Base-by-base conservation (phyloP, 345 rosid genomes). In the Rhizophora apiculata region DNA sequence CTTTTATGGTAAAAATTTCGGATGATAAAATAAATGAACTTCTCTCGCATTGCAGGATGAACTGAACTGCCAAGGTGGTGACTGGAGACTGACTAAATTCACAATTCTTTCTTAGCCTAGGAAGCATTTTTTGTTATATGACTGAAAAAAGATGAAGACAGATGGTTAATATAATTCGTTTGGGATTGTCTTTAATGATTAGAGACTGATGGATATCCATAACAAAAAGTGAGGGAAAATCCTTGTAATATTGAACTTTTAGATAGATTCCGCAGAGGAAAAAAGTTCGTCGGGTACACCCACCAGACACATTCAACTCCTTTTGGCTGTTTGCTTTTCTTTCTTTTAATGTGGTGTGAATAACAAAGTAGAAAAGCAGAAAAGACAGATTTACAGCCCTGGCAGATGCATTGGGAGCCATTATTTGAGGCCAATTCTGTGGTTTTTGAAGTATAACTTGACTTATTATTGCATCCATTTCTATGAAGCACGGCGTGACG, bases 91-190 rank as follows among this genome's bases (percentile, higher is more conserved):
- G 61, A 70, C 82, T 82, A 73, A 43, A 77, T 78, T 78, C 76
- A 76, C 83, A 78, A 81, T 81, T 85, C 75, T 83, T 85, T 74
- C 60, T 67, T 82, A 78, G 71, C 69, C 65, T 77, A 80, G 82
- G 77, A 71, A 63, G 65, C 78, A 68, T 54, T 72, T 69, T 85
- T 84, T 71, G 52, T 68, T 68, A 15, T 84, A 83, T 76, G 77
- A 66, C 64, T 60, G 65, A 43, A 72, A 74, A 73, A 82, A 71
- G 48, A 70, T 68, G 73, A 82, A 64, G 63, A 74, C 67, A 54
- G 80, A 66, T 69, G 81, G 48, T 69, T 69, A 34, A 74, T 63
- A 72, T 70, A 69, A 69, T 77, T 71, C 71, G 66, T 74, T 68
- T 51, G 59, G 57, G 46, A 39, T 9, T 10, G 46, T 39, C 46